Base-by-base conservation (phyloP, 164 flowering plant species). In the Stephania japonica region DNA sequence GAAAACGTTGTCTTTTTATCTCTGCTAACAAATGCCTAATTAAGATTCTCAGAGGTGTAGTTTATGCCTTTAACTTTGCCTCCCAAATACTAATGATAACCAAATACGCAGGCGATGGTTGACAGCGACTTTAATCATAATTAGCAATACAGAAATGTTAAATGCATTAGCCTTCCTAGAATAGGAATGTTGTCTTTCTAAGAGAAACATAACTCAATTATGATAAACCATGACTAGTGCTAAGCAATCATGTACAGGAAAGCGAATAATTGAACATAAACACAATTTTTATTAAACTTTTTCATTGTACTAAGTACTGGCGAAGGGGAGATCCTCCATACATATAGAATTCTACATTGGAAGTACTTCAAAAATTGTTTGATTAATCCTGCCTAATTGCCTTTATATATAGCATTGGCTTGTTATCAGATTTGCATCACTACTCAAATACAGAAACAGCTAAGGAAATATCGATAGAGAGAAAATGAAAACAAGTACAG, bases 401-500 rank as follows among this genome's bases (percentile, higher is more conserved):
- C 25, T 64, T 18, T 64, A 25, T 64, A 64, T 64, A 64, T 64
- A 7, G 0, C 32, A 21, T 59, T 59, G 21, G 23, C 3, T 18
- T 18, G 64, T 18, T 19, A 21, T 21, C 64, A 59, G 7, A 59
- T 59, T 59, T 59, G n/a, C 64, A 59, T 59, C 64, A 59, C n/a
- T 19, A 21, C 19, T 59, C n/a, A 18, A 59, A 59, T 59, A 59
- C 64, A 18, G 19, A 18, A 59, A 19, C 64, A 59, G 10, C 1
- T 16, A 21, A 19, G 19, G 64, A 59, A 14, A 16, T n/a, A 42
- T n/a, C n/a, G 5, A 68, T 5, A 41, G 4, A 68, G 63, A 68
- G 53, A 68, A 68, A 27, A 68, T 68, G 70, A 43, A 68, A 27
- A 68, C 14, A 27, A 32, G 38, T 50, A 50, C 65, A 24, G 5